Evolutionary conservation across 345 rosid species (phyloP), one percentile per base, ranked within the genome.

Genomic region (Laguncularia racemosa): DNA sequence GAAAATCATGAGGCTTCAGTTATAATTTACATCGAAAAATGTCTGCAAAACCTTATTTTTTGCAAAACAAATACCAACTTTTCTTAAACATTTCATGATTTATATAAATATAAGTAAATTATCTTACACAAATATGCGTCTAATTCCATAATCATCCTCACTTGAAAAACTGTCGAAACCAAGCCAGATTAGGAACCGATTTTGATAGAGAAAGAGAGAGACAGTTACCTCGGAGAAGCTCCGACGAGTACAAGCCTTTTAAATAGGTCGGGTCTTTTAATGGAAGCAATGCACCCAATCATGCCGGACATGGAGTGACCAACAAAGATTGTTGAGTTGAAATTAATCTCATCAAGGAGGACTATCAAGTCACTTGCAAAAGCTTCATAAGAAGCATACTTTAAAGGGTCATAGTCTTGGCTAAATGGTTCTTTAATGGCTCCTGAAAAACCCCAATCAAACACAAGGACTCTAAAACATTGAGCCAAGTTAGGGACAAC

Each of bases 281-380:
- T 53, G 62, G 96, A 83, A 68, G 97, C 91, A 70, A 83, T 72
- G 79, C 93, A 85, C 14, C 91, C 91, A 47, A 87, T 83, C 81
- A 91, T 80, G 49, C 83, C 91, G 38, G 93, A 80, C 85, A 91
- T 83, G 69, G 95, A 91, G 64, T 91, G 95, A 23, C 96, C 97
- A 17, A 83, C 66, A 71, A 81, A 83, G 44, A 79, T 73, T 0
- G 71, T 44, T 20, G 83, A 70, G 10, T 68, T 63, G 44, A 81
- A 49, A 54, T 59, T 55, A 60, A 81, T 53, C 62, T 84, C 91
- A 3, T 87, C 93, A 19, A 87, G 13, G 20, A 90, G 76, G 45
- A 56, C 44, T 6, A 87, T 78, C 46, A 90, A 65, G 64, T 83
- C 93, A 4, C 71, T 56, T 14, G 91, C 84, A 62, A 78, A 91